Evolutionary conservation across 495 filamentous ascomycete species (phyloP).

Genomic region (Chlorociboria aeruginascens): DNA sequence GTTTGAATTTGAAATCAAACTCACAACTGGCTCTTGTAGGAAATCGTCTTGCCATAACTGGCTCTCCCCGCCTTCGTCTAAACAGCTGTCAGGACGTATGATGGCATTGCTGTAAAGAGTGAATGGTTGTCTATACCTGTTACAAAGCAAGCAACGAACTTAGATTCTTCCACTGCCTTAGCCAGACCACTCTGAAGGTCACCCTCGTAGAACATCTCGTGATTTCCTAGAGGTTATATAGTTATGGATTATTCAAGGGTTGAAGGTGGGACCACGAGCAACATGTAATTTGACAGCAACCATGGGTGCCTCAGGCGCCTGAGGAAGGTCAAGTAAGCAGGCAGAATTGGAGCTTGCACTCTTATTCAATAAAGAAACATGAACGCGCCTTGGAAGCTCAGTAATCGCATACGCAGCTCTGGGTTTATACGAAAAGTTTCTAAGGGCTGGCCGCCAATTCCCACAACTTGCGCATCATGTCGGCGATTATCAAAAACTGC

Average conservation of each 20-base stretch:
- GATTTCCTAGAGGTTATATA: too few species aligned
- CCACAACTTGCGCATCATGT: constrained; percentile 9
- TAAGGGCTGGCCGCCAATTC: neutral
- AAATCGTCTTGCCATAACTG: constrained; percentile 65
- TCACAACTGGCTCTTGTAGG: constrained; percentile 47
- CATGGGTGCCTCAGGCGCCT: too few species aligned
- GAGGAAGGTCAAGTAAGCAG: too few species aligned
- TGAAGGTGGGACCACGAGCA: too few species aligned
- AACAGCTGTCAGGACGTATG: constrained; percentile 3
- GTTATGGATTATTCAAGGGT: too few species aligned
- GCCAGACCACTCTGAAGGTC: constrained; percentile 68
- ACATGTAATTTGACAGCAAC: too few species aligned
- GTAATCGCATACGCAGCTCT: neutral
- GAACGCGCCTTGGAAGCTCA: constrained; percentile 1
- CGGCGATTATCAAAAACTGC: constrained; percentile 13
- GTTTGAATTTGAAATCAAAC: constrained; percentile 1
- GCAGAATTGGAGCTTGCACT: too few species aligned
- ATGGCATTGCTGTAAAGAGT: neutral
- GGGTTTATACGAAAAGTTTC: neutral
- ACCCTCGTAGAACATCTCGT: constrained; percentile 66
- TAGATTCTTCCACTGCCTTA: constrained; percentile 52
- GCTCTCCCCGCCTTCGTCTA: constrained; percentile 57
- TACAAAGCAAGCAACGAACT: constrained; percentile 57
- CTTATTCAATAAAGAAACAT: neutral
- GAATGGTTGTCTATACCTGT: constrained; percentile 28